Evolutionary conservation across 768 basidiomycete species (phyloP), one percentile per base, ranked within the genome.

Genomic region (Kwoniella heveanensis): DNA sequence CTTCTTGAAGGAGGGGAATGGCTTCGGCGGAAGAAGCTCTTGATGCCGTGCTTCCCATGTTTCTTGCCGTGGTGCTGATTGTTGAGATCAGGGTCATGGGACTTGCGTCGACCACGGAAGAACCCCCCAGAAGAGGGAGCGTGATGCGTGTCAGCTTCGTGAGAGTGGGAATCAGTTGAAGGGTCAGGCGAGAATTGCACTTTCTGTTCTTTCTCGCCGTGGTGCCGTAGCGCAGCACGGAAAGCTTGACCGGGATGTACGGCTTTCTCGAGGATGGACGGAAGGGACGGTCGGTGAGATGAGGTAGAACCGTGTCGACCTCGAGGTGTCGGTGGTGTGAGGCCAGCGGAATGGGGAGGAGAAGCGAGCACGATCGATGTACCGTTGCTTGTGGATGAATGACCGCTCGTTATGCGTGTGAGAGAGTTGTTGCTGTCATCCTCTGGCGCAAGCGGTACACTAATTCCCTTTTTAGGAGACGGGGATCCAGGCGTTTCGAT

Each of bases 261-360:
- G 3, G 81, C 82, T 59, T 79, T 80, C 54, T 82, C 82, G 50
- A 82, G 68, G 56, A 83, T 81, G 44, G 81, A 81, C 0, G 82
- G 82, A 0, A 82, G 69, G n/a, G 79, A 79, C 0, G 81, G 81
- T 17, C 82, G 74, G 1, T 78, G 67, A n/a, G 72, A 59, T 22
- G 68, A 60, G 44, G 65, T 54, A 19, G 71, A 67, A n/a, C 50
- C 56, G 6, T 52, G 57, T 13, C 61, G 62, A 53, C 65, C 32
- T 9, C 62, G 62, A 12, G 44, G 32, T 6, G 24, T 6, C 8
- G 54, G 62, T 50, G 61, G 32, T 21, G 54, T 10, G 17, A 56
- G 22, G 2, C 50, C 53, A 15, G 53, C 51, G 2, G 61, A 56
- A 37, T 48, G 26, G 9, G 61, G 61, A 3, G 61, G 61, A 13